These are phyloP conservation scores for Phialophora verrucosa DNA, from an alignment of 2,329 filamentous ascomycete genomes.

Conservation along the genomic window DNA sequence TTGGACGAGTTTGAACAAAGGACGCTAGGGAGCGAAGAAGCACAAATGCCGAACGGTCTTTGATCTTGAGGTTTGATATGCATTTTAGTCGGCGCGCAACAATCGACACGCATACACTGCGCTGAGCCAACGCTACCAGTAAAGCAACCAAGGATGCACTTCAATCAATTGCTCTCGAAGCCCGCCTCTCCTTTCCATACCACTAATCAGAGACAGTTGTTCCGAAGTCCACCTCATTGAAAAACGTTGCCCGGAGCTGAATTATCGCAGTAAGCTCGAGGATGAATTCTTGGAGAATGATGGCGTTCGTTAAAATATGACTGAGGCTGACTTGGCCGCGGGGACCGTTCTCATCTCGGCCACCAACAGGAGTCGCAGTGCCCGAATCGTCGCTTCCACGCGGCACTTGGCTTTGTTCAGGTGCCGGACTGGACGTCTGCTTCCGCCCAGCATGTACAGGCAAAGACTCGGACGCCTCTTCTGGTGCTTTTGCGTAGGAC, in stretches of 20 bases:
- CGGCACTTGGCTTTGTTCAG: neutral
- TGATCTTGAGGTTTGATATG: neutral
- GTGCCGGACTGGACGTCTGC: conserved; percentile 21
- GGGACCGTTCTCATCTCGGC: conserved; percentile 15
- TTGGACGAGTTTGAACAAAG: conserved; percentile 34
- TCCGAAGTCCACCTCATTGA: conserved; percentile 64
- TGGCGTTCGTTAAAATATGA: conserved; percentile 78
- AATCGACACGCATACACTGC: neutral
- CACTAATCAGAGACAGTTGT: conserved; percentile 15
- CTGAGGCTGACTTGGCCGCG: conserved; percentile 69
- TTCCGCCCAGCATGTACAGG: conserved; percentile 29
- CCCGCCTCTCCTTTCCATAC: neutral
- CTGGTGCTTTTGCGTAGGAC: conserved; percentile 20
- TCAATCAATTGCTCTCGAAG: neutral
- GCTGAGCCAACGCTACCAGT: neutral
- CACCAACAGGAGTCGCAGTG: conserved; percentile 28
- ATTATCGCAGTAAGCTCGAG: conserved; percentile 76
- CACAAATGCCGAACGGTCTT: neutral
- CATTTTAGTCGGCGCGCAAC: neutral
- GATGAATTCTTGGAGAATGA: conserved; percentile 79
- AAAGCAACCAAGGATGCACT: neutral
- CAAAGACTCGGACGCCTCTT: conserved; percentile 30
- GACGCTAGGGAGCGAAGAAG: conserved; percentile 8
- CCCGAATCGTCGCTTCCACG: conserved; percentile 29
- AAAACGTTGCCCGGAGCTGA: conserved; percentile 75